Base-by-base conservation (phyloP, 2,329 filamentous ascomycete genomes). In the Penicillium sp. region DNA sequence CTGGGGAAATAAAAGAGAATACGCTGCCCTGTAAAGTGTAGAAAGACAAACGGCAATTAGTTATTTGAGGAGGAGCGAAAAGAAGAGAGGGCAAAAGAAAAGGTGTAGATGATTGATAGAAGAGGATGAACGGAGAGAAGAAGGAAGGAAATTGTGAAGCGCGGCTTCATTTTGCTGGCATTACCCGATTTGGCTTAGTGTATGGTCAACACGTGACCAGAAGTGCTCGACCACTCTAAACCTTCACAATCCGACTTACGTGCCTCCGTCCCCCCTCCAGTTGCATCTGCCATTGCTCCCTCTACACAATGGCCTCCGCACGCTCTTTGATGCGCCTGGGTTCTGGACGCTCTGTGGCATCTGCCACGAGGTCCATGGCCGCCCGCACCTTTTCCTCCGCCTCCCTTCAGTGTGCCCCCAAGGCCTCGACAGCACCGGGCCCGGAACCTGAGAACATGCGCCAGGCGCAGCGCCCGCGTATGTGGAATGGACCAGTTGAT, bases 401-500 rank as follows among this genome's bases (percentile, higher is more conserved):
- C 43, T 63, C 68, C 52, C 61, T 72, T 52, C 69, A 67, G 51
- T 59, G 60, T 52, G 68, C 72, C 54, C 69, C 72, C 64, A 79
- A 68, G 60, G 67, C 72, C 54, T 70, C 72, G 65, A 78, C 84
- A 66, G 19, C 51, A 45, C 75, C 75, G 59, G 69, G 81, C 57
- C 79, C 80, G 67, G 79, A 84, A 52, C 72, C 75, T 40, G 75
- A 79, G 52, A 87, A 89, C 74, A 75, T 85, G 75, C 79, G 86
- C 66, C 74, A 79, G 57, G 82, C 83, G 43, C 66, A 70, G 61
- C 70, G 75, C 56, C 70, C 72, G 53, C 70, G 75, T 77, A 69
- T 60, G 73, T 70, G 41, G 28, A 51, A 40, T 17, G n/a, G 26
- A 41, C 40, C 7, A 26, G 43, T 33, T 37, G 40, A 43, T 38